Conservation (phyloP, 345 rosid species). For the Eucalyptus victrix region DNA sequence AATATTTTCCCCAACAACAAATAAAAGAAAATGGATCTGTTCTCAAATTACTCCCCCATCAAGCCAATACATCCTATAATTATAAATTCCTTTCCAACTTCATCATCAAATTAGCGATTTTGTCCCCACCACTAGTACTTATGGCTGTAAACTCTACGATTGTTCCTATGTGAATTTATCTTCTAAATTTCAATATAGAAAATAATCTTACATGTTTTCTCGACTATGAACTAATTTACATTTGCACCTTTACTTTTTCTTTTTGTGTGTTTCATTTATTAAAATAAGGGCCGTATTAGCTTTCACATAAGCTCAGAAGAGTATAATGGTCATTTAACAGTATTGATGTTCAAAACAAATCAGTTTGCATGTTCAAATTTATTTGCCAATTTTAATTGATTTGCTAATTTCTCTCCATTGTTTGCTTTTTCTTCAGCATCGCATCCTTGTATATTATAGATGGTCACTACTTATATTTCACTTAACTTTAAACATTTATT, state of each 20-base stretch:
- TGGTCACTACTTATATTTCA: not conserved
- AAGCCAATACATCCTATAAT: too few relatives aligned
- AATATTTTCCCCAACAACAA: accelerated
- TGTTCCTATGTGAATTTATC: not conserved
- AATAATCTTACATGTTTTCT: too few relatives aligned
- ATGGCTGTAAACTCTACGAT: accelerated
- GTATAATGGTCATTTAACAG: not conserved
- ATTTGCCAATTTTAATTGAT: not conserved
- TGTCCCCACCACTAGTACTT: not conserved
- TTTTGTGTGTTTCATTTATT: too few relatives aligned
- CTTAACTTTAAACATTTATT: too few relatives aligned
- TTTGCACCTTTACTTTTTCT: not conserved
- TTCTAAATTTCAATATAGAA: too few relatives aligned
- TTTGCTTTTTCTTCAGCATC: not conserved
- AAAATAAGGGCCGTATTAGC: not conserved
- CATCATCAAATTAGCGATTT: not conserved
- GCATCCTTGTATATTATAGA: not conserved
- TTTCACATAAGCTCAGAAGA: not conserved
- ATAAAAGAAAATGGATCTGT: too few relatives aligned
- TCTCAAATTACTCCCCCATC: accelerated
- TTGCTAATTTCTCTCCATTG: not conserved
- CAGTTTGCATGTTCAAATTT: not conserved
- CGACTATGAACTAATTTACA: not conserved
- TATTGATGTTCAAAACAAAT: not conserved
- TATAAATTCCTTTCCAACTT: not conserved